A percentile compares a stretch with the other conserved stretches of the same genome.
Evolutionary conservation across 116 monocot genomes (phyloP).

Genomic region (Zostera marina): DNA sequence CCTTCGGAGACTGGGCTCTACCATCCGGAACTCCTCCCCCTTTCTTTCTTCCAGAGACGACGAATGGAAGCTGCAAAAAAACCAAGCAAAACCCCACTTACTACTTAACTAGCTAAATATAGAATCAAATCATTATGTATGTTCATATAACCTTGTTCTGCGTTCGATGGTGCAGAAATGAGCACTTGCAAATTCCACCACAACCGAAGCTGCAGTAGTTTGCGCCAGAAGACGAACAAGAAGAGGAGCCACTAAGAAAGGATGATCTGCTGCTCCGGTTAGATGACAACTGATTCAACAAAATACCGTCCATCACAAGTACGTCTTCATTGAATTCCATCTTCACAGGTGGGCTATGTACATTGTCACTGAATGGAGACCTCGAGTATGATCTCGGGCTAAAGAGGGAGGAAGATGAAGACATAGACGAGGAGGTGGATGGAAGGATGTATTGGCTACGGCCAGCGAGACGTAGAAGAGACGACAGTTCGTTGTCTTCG

Average conservation of each 20-base stretch:
- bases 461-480: neutral
- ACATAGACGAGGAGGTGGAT: neutral
- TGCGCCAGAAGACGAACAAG: neutral
- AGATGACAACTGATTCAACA: conserved; percentile 1
- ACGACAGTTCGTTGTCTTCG: neutral
- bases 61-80: neutral
- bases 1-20: neutral
- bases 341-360: neutral
- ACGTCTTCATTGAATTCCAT: conserved; percentile 9
- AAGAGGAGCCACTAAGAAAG: neutral
- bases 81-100: neutral
- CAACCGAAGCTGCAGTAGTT: neutral
- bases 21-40: neutral
- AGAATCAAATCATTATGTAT: neutral
- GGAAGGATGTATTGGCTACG: neutral
- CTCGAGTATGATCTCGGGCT: neutral
- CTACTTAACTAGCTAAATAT: neutral
- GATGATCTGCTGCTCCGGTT: neutral
- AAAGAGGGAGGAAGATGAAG: neutral
- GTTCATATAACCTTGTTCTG: conserved; percentile 1
- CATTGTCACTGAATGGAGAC: neutral
- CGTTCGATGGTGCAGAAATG: neutral
- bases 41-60: neutral
- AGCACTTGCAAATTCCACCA: neutral
- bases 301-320: conserved; percentile 7